Conservation (phyloP, 2,329 filamentous ascomycete species). For the Hortaea sp. region DNA sequence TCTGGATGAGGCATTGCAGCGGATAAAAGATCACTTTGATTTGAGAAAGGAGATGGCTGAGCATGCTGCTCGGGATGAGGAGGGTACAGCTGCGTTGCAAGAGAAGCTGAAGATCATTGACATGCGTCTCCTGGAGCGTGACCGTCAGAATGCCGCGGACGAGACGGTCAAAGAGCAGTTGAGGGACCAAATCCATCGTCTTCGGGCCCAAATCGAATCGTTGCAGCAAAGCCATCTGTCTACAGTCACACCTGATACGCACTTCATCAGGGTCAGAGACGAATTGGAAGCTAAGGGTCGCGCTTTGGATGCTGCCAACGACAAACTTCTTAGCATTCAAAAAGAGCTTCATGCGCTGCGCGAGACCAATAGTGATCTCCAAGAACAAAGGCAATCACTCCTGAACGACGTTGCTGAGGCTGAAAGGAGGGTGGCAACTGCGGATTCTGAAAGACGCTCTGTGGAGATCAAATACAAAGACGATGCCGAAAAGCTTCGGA, state of each 20-base stretch:
- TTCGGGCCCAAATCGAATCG: constrained; percentile 4
- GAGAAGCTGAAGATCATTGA: constrained; percentile 8
- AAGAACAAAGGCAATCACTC: constrained; percentile 1
- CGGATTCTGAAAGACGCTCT: constrained; percentile 2
- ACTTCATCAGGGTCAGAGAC: constrained; percentile 1
- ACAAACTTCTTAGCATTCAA: constrained; percentile 1
- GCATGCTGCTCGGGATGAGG: constrained; percentile 8
- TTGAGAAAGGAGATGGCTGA: constrained; percentile 10
- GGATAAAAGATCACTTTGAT: constrained; percentile 10
- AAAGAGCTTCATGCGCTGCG: constrained; percentile 1
- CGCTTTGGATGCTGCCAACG: constrained; percentile 1
- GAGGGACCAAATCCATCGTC: constrained; percentile 2
- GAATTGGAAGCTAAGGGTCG: constrained; percentile 3
- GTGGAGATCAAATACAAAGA: constrained; percentile 2
- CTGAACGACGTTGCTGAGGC: constrained; percentile 1
- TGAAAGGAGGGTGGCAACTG: not conserved
- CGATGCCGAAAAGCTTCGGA: constrained; percentile 5
- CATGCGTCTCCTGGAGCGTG: constrained; percentile 1
- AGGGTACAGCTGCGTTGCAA: constrained; percentile 9
- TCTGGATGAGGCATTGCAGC: constrained; percentile 10
- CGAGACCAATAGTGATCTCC: constrained; percentile 1
- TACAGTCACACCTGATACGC: not conserved
- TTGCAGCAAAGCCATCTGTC: constrained; percentile 1
- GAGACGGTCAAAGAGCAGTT: constrained; percentile 2
- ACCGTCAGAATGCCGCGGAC: constrained; percentile 2